Evolutionary conservation across 2,329 filamentous ascomycete species (phyloP).

Genomic region (Colletotrichum eleusines): DNA sequence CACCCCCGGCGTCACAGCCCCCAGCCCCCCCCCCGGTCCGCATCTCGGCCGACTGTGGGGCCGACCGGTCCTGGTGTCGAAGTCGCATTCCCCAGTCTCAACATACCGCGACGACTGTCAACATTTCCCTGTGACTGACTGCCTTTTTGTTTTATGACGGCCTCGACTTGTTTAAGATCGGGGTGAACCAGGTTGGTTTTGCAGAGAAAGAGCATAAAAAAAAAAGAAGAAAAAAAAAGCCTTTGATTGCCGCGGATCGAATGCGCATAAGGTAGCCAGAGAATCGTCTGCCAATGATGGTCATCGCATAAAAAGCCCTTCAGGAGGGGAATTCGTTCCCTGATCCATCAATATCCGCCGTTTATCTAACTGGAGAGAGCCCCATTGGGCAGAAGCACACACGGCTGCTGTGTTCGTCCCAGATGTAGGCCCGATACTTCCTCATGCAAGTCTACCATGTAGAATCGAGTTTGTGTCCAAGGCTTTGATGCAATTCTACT

Average conservation of each 20-base stretch:
- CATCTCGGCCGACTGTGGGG: background rate
- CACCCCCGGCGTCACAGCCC: background rate
- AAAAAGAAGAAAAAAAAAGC: too few species aligned
- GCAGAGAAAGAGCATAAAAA: background rate
- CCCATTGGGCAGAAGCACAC: background rate
- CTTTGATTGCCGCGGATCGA: background rate
- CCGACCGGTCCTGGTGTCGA: background rate
- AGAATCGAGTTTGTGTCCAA: background rate
- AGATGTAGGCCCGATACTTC: background rate
- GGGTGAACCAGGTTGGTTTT: too few species aligned
- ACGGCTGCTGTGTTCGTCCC: background rate
- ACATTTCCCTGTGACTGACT: background rate
- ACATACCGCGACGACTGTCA: background rate
- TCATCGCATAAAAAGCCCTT: background rate
- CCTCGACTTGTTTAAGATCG: background rate
- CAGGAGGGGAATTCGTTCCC: background rate
- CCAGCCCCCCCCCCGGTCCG: background rate
- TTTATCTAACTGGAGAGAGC: background rate
- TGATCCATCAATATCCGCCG: background rate
- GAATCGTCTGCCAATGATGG: background rate
- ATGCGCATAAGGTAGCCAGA: background rate
- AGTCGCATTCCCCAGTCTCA: background rate
- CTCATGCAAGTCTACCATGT: too few species aligned
- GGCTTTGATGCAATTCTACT: background rate
- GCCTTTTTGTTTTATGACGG: background rate